Base-by-base conservation (phyloP, 495 filamentous ascomycete genomes). In the Aspergillus nidulans region DNA sequence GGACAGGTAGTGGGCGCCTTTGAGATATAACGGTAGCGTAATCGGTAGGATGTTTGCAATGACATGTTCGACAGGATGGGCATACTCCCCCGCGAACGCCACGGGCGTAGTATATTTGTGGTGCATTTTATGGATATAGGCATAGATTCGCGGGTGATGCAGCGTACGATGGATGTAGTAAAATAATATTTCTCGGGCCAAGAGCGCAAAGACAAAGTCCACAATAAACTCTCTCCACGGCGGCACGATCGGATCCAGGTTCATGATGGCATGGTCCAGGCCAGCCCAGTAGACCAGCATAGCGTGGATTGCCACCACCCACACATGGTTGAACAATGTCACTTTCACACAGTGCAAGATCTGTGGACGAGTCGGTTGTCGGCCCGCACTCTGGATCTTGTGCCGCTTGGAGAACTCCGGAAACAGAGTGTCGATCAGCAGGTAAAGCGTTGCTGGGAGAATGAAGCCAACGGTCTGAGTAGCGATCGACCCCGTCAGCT, bases 51-150 rank as follows among this genome's bases (percentile, higher is more conserved):
- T 64, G 41, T 75, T 76, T 16, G 74, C 72, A 6, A 79, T 8
- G 9, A 80, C 8, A 34, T 78, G 73, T 60, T 81, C 78, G 16
- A 77, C 18, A 0, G 78, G 79, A 52, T 80, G 76, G 7, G 76
- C 71, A 53, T 80, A 80, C 55, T 81, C 70, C 1, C 77, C 73
- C 0, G 79, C 67, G 6, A 81, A 63, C 1, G 78, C 71, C 6
- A 80, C 68, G 15, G 77, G 80, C 1, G 80, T 69, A 0, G 66
- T 76, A 60, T 77, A 80, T 34, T 67, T 54, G 63, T 81, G 79
- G 58, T 81, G 80, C 41, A 61, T 56, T 44, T 76, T 77, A 60
- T 82, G 80, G 45, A 82, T 66, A 16, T 42, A 39, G 38, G 49
- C 52, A 63, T 79, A 81, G 1, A 81, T 43, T 16, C 32, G 30